Percentiles rank a stretch among this genome's conserved stretches.
Conservation (phyloP, 2,329 filamentous ascomycete genomes). For the Penicillium hesseltinei region DNA sequence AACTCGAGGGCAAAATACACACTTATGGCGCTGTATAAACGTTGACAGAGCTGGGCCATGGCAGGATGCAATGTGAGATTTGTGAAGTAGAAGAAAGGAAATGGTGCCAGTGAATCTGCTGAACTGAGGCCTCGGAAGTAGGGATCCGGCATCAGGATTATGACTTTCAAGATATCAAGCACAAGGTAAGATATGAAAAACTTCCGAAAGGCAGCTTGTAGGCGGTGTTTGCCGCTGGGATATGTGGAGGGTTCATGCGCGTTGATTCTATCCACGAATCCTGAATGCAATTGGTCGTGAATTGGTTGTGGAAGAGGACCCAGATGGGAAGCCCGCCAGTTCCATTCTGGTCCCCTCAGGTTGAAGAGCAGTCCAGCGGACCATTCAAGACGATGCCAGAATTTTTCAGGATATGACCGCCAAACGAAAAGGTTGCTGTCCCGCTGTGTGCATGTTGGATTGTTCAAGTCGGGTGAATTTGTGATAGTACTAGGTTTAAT, state of each 20-base stretch:
- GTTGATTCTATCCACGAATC: constrained; percentile 14
- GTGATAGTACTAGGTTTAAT: neutral
- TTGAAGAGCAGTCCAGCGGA: constrained; percentile 56
- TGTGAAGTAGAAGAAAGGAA: constrained; percentile 45
- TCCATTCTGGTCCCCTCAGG: constrained; percentile 61
- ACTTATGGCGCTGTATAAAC: constrained; percentile 54
- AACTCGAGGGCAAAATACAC: constrained; percentile 62
- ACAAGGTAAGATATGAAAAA: constrained; percentile 61
- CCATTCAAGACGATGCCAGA: constrained; percentile 58
- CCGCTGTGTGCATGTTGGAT: neutral
- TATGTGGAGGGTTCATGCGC: constrained; percentile 31
- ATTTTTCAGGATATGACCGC: constrained; percentile 53
- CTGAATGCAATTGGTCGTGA: constrained; percentile 22
- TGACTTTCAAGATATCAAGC: constrained; percentile 67
- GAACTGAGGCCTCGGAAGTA: constrained; percentile 67
- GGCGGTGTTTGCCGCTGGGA: constrained; percentile 46
- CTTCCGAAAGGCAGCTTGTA: constrained; percentile 46
- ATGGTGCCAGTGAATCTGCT: constrained; percentile 42
- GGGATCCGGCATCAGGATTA: constrained; percentile 67
- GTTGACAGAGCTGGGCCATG: constrained; percentile 56
- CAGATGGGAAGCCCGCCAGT: constrained; percentile 54
- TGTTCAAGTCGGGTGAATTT: neutral
- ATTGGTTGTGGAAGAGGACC: constrained; percentile 33
- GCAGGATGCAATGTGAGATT: constrained; percentile 41
- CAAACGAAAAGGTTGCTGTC: constrained; percentile 44